Evolutionary conservation across 1,139 yeast genomes (phyloP).

Genomic region (Arxiozyma telluris): DNA sequence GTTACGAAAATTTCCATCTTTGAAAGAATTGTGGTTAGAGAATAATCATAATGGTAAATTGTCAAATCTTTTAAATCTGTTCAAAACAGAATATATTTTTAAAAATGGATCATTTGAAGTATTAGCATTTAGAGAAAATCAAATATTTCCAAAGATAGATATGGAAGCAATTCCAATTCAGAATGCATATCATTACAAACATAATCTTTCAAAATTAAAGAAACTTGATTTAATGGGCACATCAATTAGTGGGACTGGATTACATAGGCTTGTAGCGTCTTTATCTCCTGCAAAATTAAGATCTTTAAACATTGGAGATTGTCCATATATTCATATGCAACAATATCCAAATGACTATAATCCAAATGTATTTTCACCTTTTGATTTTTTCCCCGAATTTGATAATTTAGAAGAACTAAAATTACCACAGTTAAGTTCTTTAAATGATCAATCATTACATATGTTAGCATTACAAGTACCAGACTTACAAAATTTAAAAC

Average conservation of each 20-base stretch:
- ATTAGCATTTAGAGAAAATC: conserved; percentile 25
- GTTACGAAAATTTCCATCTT: conserved; percentile 17
- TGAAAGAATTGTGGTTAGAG: conserved; percentile 27
- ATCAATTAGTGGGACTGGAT: conserved; percentile 22
- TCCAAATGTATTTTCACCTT: conserved; percentile 9
- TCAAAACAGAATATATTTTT: conserved; percentile 14
- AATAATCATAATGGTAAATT: conserved; percentile 20
- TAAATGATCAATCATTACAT: conserved; percentile 17
- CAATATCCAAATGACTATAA: conserved; percentile 8
- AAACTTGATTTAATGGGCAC: conserved; percentile 27
- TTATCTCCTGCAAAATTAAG: conserved; percentile 9
- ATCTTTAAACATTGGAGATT: conserved; percentile 25
- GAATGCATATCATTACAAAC: conserved; percentile 5
- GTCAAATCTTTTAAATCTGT: conserved; percentile 12
- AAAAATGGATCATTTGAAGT: conserved; percentile 9
- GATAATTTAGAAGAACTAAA: conserved; percentile 18
- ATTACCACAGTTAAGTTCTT: conserved; percentile 21
- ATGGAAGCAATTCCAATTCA: conserved; percentile 8
- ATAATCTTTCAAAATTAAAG: conserved; percentile 15
- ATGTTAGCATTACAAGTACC: conserved; percentile 12
- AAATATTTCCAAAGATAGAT: conserved; percentile 9
- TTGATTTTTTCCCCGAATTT: conserved; percentile 10
- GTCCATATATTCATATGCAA: conserved; percentile 20
- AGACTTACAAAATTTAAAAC: conserved; percentile 13
- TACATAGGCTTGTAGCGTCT: conserved; percentile 13